Conservation (phyloP, 352 stramenopile genomes). For the Lagenidium giganteum region DNA sequence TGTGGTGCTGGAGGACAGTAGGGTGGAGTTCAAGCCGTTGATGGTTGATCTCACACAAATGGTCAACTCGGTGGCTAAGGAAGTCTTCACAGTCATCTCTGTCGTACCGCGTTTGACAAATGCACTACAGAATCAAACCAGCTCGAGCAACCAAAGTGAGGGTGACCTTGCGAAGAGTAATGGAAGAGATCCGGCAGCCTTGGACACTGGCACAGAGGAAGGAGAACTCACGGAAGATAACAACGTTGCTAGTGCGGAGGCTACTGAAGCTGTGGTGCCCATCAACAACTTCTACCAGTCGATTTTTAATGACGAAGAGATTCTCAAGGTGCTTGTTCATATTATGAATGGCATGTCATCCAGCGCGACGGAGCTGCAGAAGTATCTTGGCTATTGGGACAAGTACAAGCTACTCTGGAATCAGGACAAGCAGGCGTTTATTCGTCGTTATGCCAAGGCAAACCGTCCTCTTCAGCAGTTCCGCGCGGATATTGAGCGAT, state of each 20-base stretch:
- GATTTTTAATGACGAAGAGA: constrained; percentile 96
- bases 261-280: neutral
- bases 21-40: constrained; percentile 91
- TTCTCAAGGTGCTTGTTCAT: constrained; percentile 91
- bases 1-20: constrained; percentile 90
- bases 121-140: constrained; percentile 26
- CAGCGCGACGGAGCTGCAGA: constrained; percentile 91
- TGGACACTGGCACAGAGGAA: constrained; percentile 4
- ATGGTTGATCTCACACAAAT: constrained; percentile 94
- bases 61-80: constrained; percentile 93
- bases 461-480: constrained; percentile 92
- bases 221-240: neutral
- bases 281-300: constrained; percentile 88
- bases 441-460: constrained; percentile 93
- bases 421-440: constrained; percentile 93
- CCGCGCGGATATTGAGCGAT: constrained; percentile 89
- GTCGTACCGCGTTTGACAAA: constrained; percentile 85
- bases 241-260: constrained; percentile 1
- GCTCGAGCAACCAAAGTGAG: constrained; percentile 16
- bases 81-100: constrained; percentile 93
- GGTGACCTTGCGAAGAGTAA: neutral
- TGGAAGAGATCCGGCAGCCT: constrained; percentile 5
- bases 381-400: constrained; percentile 94
- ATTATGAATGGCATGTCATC: constrained; percentile 97
- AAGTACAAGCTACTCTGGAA: constrained; percentile 94